Percentiles rank a stretch among this genome's conserved stretches.
Conservation (phyloP, 306 rosid genomes). For the Vachellia pachyceras region DNA sequence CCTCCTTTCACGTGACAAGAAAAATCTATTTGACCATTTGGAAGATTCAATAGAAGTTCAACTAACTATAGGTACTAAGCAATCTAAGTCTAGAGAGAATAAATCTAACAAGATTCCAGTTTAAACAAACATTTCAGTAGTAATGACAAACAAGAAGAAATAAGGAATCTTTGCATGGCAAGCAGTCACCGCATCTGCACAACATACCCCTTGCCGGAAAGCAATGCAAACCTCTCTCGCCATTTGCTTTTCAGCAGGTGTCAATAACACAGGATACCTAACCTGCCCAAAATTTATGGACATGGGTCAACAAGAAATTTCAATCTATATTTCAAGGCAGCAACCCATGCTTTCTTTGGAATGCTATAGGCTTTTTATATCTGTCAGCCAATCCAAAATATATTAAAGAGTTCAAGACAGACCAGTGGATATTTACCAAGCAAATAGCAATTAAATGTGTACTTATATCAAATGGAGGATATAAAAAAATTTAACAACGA, state of each 20-base stretch:
- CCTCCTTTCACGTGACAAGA: background rate
- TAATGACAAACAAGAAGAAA: conserved; percentile 28
- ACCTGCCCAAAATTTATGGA: conserved; percentile 65
- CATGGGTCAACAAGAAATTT: conserved; percentile 27
- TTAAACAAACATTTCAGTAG: conserved; percentile 12
- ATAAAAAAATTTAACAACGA: background rate
- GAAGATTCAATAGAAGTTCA: conserved; percentile 8
- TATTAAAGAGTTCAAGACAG: conserved; percentile 12
- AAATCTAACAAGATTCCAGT: conserved; percentile 27
- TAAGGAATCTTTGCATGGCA: conserved; percentile 9
- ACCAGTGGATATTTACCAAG: conserved; percentile 11
- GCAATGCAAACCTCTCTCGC: conserved; percentile 95
- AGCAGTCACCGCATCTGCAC: conserved; percentile 27
- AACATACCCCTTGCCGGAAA: conserved; percentile 90
- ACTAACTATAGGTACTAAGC: background rate
- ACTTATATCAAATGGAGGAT: background rate
- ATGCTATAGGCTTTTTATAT: background rate
- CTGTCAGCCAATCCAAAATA: conserved; percentile 11
- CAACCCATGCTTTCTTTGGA: background rate
- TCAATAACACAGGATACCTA: conserved; percentile 91
- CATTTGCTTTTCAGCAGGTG: conserved; percentile 95
- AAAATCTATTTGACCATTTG: background rate
- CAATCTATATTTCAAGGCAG: conserved; percentile 30
- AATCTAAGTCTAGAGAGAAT: conserved; percentile 21
- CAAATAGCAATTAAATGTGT: background rate